Base-by-base conservation (phyloP, 495 filamentous ascomycete species). In the Endocarpon pusillum region DNA sequence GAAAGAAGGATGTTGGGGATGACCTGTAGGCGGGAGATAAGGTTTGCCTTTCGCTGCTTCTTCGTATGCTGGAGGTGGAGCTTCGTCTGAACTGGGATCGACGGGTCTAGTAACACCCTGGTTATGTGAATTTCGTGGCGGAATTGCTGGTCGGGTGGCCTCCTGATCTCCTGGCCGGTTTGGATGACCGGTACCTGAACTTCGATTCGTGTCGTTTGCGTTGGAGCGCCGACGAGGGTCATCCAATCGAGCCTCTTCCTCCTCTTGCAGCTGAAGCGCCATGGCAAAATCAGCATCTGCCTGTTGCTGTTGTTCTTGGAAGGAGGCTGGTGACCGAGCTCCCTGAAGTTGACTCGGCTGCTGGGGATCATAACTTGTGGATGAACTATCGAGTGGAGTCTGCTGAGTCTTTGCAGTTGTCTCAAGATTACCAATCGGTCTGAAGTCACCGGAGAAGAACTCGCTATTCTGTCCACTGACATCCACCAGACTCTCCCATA, bases 401-500 rank as follows among this genome's bases (percentile, higher is more conserved):
- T 34, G 32, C 21, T 17, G 17, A 20, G 32, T 18, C n/a, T 4
- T 23, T 0, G 36, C 28, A 15, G 23, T 51, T 8, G 57, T 39
- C 17, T 54, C 39, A 17, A 43, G 49, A 42, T 73, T 61, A 15
- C 85, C 75, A 12, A 96, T 83, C 3, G 76, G 61, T 16, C 83
- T 71, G 58, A 94, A 94, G 50, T 94, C 89, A 8, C 89, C 89
- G 8, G 82, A 75, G 35, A 81, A 81, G 45, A 92, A 85, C 45
- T 85, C 81, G 14, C 79, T 69, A 17, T 69, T 69, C 39, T 78
- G 72, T n/a, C 87, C 89, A 34, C 70, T 82, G 22, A 94, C 73
- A 43, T 94, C 87, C 11, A 79, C 78, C 3, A 97, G 66, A 11
- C 74, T 82, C 57, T 97, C 87, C 86, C 89, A 97, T 7, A 97